phyloP scores from a whole-genome alignment of 805 yeast genomes.

The Tetrapisispora taiwanensis region DNA sequence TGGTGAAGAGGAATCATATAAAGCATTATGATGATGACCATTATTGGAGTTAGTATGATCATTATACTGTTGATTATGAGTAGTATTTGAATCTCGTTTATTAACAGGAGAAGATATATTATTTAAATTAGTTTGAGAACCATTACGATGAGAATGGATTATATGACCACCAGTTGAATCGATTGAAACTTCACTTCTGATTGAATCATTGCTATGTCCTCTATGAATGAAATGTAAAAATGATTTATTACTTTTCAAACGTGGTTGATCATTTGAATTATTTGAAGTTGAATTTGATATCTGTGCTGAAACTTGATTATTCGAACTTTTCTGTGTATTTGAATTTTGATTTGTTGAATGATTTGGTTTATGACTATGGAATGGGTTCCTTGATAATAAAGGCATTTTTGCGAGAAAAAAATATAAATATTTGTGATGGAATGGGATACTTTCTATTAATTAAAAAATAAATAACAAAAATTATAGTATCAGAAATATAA shows the following conservation, averaged over 20 bases:
- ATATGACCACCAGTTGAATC: conserved; percentile 16
- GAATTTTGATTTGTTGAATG: background rate
- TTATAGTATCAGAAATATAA: no score
- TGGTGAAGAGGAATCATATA: conserved; percentile 10
- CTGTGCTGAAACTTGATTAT: no score
- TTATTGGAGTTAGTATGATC: background rate
- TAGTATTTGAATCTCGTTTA: background rate
- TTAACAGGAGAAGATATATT: background rate
- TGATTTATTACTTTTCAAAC: conserved; percentile 20
- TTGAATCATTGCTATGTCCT: conserved; percentile 25
- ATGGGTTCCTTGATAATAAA: conserved; percentile 23
- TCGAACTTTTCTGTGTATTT: background rate
- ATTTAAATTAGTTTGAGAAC: conserved; percentile 1
- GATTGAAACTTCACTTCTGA: conserved; percentile 23
- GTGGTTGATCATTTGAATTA: conserved; percentile 5
- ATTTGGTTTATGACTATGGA: conserved; percentile 8
- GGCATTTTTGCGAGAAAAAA: conserved; percentile 16
- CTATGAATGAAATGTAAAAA: conserved; percentile 24
- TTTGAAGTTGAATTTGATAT: background rate
- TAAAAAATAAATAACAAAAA: no score
- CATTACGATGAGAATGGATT: conserved; percentile 2
- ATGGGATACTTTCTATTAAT: no score
- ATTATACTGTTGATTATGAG: background rate
- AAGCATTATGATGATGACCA: background rate
- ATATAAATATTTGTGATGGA: no score